Evolutionary conservation across 257 asterid genomes (phyloP).

Genomic region (Rehmannia glutinosa): DNA sequence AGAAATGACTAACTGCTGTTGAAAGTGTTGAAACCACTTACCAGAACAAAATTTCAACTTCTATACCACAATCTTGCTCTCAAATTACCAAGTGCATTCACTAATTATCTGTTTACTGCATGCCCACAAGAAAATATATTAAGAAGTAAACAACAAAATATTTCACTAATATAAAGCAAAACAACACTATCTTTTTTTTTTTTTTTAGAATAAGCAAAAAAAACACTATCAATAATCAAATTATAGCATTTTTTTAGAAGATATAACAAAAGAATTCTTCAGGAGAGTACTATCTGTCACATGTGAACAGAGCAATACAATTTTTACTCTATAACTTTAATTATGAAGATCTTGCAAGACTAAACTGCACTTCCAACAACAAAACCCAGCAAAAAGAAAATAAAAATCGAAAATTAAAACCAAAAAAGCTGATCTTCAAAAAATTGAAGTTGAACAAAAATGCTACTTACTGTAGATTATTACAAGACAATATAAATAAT

Average conservation of each 20-base stretch:
- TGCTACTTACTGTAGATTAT: constrained; percentile 28
- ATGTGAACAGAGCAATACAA: too few relatives aligned
- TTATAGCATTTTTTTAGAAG: background rate
- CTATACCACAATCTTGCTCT: constrained; percentile 3
- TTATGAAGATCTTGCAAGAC: background rate
- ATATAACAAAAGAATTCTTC: too few relatives aligned
- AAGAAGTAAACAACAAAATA: background rate
- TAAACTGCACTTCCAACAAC: background rate
- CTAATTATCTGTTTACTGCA: constrained; percentile 8
- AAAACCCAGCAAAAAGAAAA: background rate
- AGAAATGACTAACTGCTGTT: constrained; percentile 8
- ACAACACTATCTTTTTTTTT: too few relatives aligned
- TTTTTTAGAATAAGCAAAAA: background rate
- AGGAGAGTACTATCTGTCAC: too few relatives aligned
- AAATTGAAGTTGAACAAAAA: constrained; percentile 5
- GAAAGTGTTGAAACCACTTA: background rate
- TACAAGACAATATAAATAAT: constrained; percentile 21
- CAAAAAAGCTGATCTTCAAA: background rate
- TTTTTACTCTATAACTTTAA: too few relatives aligned
- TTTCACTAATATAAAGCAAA: background rate
- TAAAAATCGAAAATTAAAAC: background rate
- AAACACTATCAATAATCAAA: background rate
- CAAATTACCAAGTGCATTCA: background rate
- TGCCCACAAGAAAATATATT: background rate
- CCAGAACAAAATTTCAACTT: background rate